Conservation (phyloP, 2,329 filamentous ascomycete genomes). For the Lanzia echinophila region DNA sequence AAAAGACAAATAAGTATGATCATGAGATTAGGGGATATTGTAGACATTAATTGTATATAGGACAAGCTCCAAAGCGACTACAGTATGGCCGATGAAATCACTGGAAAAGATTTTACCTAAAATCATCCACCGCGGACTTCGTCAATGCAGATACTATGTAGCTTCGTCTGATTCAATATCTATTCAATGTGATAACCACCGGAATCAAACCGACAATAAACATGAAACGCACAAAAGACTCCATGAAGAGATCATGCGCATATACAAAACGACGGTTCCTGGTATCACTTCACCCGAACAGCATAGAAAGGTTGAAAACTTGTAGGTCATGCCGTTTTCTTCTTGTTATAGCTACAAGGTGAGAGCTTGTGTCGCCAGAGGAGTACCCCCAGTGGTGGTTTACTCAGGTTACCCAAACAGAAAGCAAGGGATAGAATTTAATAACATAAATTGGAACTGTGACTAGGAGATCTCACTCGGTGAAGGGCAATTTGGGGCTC, state of each 20-base stretch:
- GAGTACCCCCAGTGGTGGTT: no score
- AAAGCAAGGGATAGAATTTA: neutral
- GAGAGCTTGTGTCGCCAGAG: neutral
- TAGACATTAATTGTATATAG: slow-evolving; percentile 17
- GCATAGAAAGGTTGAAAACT: slow-evolving; percentile 43
- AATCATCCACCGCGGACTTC: slow-evolving; percentile 23
- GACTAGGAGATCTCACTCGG: neutral
- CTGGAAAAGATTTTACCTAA: slow-evolving; percentile 23
- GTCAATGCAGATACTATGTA: slow-evolving; percentile 25
- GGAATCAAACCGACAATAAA: slow-evolving; percentile 25
- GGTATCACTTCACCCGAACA: slow-evolving; percentile 41
- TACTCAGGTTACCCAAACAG: neutral
- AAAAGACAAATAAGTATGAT: slow-evolving; percentile 31
- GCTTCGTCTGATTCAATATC: slow-evolving; percentile 24
- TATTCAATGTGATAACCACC: slow-evolving; percentile 27
- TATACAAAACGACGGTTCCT: slow-evolving; percentile 26
- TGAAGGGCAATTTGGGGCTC: neutral
- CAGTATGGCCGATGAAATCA: slow-evolving; percentile 23
- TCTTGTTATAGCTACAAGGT: neutral
- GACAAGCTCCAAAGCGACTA: slow-evolving; percentile 30
- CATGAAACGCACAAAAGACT: slow-evolving; percentile 25
- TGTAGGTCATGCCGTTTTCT: slow-evolving; percentile 22
- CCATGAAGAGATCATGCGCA: slow-evolving; percentile 22
- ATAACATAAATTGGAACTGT: neutral
- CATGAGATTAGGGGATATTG: neutral